Evolutionary conservation across 257 asterid species (phyloP).

Genomic region (Gynochthodes officinalis): DNA sequence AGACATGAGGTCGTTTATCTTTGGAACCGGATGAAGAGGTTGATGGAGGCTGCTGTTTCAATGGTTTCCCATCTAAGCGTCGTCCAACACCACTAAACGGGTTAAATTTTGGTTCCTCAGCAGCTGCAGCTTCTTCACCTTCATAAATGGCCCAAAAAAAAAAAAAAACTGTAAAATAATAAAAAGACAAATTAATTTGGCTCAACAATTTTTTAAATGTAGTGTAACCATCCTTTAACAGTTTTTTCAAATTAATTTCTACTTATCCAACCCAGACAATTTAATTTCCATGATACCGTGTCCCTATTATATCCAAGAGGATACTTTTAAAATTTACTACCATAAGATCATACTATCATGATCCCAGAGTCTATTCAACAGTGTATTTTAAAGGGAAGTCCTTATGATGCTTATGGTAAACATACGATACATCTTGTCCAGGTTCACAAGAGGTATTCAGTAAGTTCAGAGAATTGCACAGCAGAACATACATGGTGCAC

Average conservation of each 20-base stretch:
- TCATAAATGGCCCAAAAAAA: conserved; percentile 10
- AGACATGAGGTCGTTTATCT: conserved; percentile 38
- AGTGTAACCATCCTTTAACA: neutral
- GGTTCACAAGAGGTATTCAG: too few species aligned
- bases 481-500: too few species aligned
- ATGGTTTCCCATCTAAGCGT: conserved; percentile 88
- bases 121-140: conserved; percentile 58
- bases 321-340: too few species aligned
- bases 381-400: neutral
- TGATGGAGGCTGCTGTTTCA: conserved; percentile 52
- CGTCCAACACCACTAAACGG: conserved; percentile 83
- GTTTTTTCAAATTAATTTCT: neutral
- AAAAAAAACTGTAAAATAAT: neutral
- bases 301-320: too few species aligned
- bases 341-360: too few species aligned
- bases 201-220: neutral
- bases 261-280: neutral
- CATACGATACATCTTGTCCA: too few species aligned
- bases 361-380: neutral
- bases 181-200: neutral
- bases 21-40: conserved; percentile 45
- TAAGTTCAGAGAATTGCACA: too few species aligned
- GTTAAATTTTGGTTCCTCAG: conserved; percentile 67
- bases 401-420: too few species aligned
- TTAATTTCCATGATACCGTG: neutral